Evolutionary conservation across 2,329 filamentous ascomycete species (phyloP).

Genomic region (Graphilbum ipis-grandicollis): DNA sequence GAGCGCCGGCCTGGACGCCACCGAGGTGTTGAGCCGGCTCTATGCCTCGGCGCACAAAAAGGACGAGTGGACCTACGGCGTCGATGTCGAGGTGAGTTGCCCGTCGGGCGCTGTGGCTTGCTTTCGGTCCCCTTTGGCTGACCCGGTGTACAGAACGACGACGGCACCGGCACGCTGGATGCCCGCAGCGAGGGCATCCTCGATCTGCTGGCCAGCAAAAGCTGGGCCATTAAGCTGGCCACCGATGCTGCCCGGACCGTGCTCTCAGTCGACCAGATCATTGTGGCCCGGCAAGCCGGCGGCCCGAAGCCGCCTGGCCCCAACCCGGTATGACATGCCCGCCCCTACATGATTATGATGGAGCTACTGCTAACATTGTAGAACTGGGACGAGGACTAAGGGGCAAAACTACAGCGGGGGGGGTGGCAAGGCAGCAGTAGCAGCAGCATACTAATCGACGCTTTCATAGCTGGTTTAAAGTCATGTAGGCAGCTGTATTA

Average conservation of each 20-base stretch:
- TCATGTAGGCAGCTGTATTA: too few relatives aligned
- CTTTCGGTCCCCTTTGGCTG: neutral
- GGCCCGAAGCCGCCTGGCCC: constrained; percentile 93
- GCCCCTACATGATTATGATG: constrained; percentile 17
- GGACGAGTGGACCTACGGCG: constrained; percentile 76
- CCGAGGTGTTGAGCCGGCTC: constrained; percentile 81
- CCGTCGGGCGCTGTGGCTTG: too few relatives aligned
- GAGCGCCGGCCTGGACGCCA: constrained; percentile 87
- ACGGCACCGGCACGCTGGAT: constrained; percentile 67
- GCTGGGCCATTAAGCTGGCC: constrained; percentile 92
- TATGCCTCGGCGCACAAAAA: constrained; percentile 89
- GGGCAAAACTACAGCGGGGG: too few relatives aligned
- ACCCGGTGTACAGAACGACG: constrained; percentile 41
- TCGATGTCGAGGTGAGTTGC: constrained; percentile 65
- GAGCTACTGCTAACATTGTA: constrained; percentile 10
- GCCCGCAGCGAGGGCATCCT: constrained; percentile 78
- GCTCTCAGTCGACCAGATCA: constrained; percentile 95
- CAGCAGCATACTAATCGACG: too few relatives aligned
- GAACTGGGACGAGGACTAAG: constrained; percentile 49
- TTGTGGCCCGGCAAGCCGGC: constrained; percentile 91
- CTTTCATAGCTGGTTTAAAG: too few relatives aligned
- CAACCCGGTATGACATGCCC: constrained; percentile 42
- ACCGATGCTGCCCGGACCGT: constrained; percentile 90
- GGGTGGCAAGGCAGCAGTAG: too few relatives aligned
- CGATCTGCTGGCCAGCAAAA: constrained; percentile 81